phyloP scores from a whole-genome alignment of 2,329 filamentous ascomycete genomes.

The Claviceps sp. region DNA sequence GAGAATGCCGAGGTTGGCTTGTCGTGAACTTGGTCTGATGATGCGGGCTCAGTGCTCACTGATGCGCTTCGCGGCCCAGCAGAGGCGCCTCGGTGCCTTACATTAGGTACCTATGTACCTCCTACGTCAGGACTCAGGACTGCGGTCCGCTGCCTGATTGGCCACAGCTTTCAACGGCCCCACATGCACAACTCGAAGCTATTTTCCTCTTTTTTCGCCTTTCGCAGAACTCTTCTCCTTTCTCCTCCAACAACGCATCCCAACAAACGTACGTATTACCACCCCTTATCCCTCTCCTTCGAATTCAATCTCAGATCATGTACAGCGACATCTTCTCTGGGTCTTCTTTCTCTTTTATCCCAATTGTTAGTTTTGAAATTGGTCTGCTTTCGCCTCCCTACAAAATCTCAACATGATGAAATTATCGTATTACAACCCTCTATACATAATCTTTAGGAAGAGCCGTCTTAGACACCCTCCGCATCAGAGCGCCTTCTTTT shows the following conservation, averaged over 20 bases:
- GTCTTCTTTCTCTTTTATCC: not conserved
- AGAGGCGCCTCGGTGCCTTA: too few species aligned
- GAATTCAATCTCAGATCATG: not conserved
- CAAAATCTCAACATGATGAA: slow-evolving; percentile 24
- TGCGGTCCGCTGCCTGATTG: not conserved
- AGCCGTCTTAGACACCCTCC: slow-evolving; percentile 31
- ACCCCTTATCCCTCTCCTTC: not conserved
- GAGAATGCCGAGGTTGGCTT: too few species aligned
- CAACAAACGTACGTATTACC: not conserved
- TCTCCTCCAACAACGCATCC: not conserved
- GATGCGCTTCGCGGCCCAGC: too few species aligned
- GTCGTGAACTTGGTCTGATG: not conserved
- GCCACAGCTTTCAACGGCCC: not conserved
- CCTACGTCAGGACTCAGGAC: not conserved
- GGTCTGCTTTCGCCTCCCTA: not conserved
- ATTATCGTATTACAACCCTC: slow-evolving; percentile 22
- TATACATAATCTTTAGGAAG: slow-evolving; percentile 26
- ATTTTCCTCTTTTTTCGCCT: not conserved
- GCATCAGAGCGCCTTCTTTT: slow-evolving; percentile 6
- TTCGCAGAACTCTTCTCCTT: not conserved
- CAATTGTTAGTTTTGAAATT: too few species aligned
- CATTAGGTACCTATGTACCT: too few species aligned
- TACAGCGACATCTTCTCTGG: too few species aligned
- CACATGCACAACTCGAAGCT: not conserved
- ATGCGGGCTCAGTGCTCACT: not conserved